phyloP scores from a whole-genome alignment of 805 yeast species.

The Saturnispora silvae region DNA sequence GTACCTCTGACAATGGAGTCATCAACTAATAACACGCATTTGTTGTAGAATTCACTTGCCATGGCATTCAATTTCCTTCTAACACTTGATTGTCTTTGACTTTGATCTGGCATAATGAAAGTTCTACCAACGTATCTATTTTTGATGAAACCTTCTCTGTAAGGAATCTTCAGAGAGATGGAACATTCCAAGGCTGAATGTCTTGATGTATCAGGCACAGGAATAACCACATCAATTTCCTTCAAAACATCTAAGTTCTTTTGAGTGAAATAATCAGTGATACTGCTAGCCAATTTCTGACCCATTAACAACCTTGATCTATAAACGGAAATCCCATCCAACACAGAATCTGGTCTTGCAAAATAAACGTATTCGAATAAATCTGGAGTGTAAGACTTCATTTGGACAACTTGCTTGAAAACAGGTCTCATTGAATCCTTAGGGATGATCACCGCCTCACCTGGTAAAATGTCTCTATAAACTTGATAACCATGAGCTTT shows the following conservation, averaged over 20 bases:
- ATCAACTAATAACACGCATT: constrained; percentile 83
- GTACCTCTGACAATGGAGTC: constrained; percentile 98
- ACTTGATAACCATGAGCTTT: constrained; percentile 80
- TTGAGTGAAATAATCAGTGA: constrained; percentile 30
- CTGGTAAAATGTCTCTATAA: constrained; percentile 80
- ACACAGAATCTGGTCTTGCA: constrained; percentile 93
- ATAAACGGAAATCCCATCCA: constrained; percentile 95
- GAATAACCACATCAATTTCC: constrained; percentile 86
- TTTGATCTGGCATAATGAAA: constrained; percentile 96
- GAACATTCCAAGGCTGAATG: constrained; percentile 92
- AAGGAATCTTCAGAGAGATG: constrained; percentile 65
- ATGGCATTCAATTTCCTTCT: constrained; percentile 93
- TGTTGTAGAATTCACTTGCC: constrained; percentile 81
- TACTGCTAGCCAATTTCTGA: constrained; percentile 68
- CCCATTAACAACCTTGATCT: constrained; percentile 93
- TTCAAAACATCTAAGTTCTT: constrained; percentile 35
- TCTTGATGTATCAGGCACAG: constrained; percentile 98
- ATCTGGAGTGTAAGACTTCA: constrained; percentile 80
- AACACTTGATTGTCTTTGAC: constrained; percentile 85
- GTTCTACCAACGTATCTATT: constrained; percentile 97
- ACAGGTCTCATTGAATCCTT: constrained; percentile 65
- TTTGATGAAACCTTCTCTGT: constrained; percentile 94
- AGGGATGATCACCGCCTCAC: constrained; percentile 92
- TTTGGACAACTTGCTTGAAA: constrained; percentile 75
- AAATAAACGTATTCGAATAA: constrained; percentile 95